Conservation (phyloP, 805 yeast species). For the Candida nonsorbophila region DNA sequence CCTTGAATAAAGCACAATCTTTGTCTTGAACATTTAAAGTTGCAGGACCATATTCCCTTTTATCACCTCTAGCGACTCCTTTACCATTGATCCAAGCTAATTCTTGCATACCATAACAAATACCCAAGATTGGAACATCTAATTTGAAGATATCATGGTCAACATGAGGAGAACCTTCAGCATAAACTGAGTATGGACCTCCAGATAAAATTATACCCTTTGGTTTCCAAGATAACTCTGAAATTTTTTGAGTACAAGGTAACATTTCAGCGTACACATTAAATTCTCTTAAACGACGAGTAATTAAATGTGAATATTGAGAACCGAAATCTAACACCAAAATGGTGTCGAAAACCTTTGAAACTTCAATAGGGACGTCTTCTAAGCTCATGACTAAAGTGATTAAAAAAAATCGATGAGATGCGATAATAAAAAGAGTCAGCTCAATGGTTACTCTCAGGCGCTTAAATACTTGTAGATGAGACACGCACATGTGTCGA, state of each 20-base stretch:
- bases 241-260: conserved; percentile 96
- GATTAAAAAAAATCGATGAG: too few species aligned
- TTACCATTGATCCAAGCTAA: conserved; percentile 96
- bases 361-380: conserved; percentile 56
- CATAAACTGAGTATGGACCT: conserved; percentile 97
- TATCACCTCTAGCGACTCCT: conserved; percentile 91
- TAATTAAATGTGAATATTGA: conserved; percentile 94
- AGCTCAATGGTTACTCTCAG: too few species aligned
- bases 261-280: conserved; percentile 98
- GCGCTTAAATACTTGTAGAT: too few species aligned
- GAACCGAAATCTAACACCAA: conserved; percentile 97
- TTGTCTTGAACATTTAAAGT: conserved; percentile 70
- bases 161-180: conserved; percentile 93
- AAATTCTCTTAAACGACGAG: conserved; percentile 96
- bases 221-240: conserved; percentile 90
- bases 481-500: too few species aligned
- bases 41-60: conserved; percentile 98
- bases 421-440: too few species aligned
- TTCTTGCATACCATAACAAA: conserved; percentile 99
- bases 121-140: conserved; percentile 91
- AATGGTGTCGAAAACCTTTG: conserved; percentile 91
- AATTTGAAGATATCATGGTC: conserved; percentile 90
- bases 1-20: conserved; percentile 70
- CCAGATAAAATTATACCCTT: conserved; percentile 95
- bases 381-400: too few species aligned